Percentiles rank a stretch among this genome's conserved stretches.
phyloP scores from a whole-genome alignment of 805 yeast genomes.

The Wickerhamomyces bovis region DNA sequence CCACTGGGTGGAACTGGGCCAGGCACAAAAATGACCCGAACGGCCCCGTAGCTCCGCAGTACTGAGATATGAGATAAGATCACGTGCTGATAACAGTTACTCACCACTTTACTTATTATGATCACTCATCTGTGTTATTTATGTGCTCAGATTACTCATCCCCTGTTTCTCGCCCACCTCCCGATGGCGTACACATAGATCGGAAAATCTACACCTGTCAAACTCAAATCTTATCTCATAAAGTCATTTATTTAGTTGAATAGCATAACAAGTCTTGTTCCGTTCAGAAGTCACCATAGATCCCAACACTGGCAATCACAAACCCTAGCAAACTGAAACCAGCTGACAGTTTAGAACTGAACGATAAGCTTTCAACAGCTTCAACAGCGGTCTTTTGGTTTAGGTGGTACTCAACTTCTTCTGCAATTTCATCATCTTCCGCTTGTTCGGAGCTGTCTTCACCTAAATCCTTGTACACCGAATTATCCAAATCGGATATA shows the following conservation, averaged over 20 bases:
- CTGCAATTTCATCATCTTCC: slow-evolving; percentile 25
- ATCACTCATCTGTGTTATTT: neutral
- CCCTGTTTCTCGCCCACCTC: neutral
- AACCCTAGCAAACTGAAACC: slow-evolving; percentile 40
- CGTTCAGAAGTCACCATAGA: slow-evolving; percentile 43
- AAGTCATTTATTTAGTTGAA: neutral
- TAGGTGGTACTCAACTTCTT: slow-evolving; percentile 38
- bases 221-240: neutral
- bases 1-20: no score
- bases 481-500: slow-evolving; percentile 40
- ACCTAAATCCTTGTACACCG: slow-evolving; percentile 39
- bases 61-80: neutral
- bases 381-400: slow-evolving; percentile 30
- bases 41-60: neutral
- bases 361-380: slow-evolving; percentile 29
- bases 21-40: neutral
- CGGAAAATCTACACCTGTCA: neutral
- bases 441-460: slow-evolving; percentile 13
- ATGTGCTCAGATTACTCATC: no score
- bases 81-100: neutral
- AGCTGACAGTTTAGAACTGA: slow-evolving; percentile 36
- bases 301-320: slow-evolving; percentile 46
- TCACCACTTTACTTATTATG: no score
- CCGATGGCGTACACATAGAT: neutral
- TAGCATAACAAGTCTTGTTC: neutral